Percentiles rank a stretch among this genome's conserved stretches.
phyloP scores from a whole-genome alignment of 1,139 yeast genomes.

The Blastobotrys petasosporus region DNA sequence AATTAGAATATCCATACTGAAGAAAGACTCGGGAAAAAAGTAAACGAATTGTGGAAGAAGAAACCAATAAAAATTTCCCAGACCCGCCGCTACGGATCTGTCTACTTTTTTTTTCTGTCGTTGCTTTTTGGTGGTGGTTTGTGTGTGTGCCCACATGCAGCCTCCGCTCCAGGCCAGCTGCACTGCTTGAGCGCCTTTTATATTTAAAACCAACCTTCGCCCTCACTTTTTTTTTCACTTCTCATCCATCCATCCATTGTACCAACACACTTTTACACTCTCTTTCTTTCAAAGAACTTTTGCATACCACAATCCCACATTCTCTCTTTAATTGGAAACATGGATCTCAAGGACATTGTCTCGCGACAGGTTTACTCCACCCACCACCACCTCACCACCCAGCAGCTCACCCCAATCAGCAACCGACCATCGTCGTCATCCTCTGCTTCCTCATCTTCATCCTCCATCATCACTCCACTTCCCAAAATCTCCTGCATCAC shows the following conservation, averaged over 20 bases:
- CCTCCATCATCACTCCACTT: not conserved
- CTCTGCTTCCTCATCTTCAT: too few relatives aligned
- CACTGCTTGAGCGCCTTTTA: not conserved
- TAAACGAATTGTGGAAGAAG: too few relatives aligned
- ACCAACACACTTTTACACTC: not conserved
- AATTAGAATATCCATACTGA: too few relatives aligned
- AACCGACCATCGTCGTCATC: too few relatives aligned
- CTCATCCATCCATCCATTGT: not conserved
- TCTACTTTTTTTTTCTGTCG: too few relatives aligned
- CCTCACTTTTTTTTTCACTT: not conserved
- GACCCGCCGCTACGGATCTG: too few relatives aligned
- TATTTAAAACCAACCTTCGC: not conserved
- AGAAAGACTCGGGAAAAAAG: too few relatives aligned
- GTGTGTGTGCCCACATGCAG: not conserved
- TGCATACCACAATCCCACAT: too few relatives aligned
- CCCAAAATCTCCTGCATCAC: constrained; percentile 2
- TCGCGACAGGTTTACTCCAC: constrained; percentile 1
- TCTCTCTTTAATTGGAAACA: not conserved
- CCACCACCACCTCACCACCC: not conserved
- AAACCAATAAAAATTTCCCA: too few relatives aligned
- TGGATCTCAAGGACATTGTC: constrained; percentile 18
- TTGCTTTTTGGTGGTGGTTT: too few relatives aligned
- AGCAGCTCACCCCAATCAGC: not conserved
- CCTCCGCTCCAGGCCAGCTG: not conserved
- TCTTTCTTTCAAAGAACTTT: not conserved